Evolutionary conservation across 169 alveolate species (phyloP).

Genomic region (Cryptosporidium meleagridis): DNA sequence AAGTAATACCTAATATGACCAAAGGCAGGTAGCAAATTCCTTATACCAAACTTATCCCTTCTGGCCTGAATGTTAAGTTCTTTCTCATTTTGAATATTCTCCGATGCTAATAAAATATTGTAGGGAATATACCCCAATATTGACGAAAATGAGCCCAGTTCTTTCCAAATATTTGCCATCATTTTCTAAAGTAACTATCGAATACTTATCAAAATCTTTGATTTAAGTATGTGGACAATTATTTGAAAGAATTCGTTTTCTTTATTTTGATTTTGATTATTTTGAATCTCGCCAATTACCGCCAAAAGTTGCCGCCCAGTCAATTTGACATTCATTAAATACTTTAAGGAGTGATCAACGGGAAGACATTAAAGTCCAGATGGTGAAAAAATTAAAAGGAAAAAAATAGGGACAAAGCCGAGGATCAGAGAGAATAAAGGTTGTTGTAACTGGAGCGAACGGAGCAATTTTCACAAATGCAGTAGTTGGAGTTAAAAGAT

Average conservation of each 20-base stretch:
- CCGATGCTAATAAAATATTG: constrained; percentile 36
- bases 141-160: constrained; percentile 40
- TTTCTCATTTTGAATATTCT: constrained; percentile 1
- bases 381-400: not conserved
- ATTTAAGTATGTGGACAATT: not conserved
- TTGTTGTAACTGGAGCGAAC: too few species aligned
- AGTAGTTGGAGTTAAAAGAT: not conserved
- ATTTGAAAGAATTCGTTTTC: not conserved
- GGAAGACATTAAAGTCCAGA: too few species aligned
- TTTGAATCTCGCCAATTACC: not conserved
- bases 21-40: constrained; percentile 24
- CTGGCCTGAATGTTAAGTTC: not conserved
- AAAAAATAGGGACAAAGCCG: not conserved
- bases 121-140: constrained; percentile 26
- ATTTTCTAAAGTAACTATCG: not conserved
- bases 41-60: constrained; percentile 26
- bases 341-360: too few species aligned
- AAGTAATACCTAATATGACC: constrained; percentile 24
- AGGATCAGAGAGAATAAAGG: not conserved
- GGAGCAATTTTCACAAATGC: too few species aligned
- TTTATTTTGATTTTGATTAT: too few species aligned
- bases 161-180: constrained; percentile 25
- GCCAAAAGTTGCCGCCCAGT: not conserved
- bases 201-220: not conserved
- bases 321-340: not conserved